Base-by-base conservation (phyloP, 2,329 filamentous ascomycete genomes). In the Aureobasidium sp. region DNA sequence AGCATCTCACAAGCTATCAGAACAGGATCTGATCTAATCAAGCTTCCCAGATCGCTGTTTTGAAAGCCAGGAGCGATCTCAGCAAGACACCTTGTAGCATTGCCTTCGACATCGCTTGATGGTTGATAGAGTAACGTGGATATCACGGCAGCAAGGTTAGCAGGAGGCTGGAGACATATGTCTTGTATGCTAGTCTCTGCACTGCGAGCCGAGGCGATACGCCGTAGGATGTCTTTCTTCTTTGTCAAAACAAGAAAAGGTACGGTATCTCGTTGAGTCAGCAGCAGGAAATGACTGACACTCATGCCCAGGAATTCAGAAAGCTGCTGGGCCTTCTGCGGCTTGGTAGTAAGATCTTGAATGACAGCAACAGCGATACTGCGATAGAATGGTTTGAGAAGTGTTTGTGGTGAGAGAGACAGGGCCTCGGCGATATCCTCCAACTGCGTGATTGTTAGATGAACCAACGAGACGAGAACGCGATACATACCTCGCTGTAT, bases 351-450 rank as follows among this genome's bases (percentile, higher is more conserved):
- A 64, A 97, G 82, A 68, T 96, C 90, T 71, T 91, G 93, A 31
- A 94, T 87, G 2, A 90, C 87, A 55, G 87, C 83, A 63, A 93
- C 88, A 0, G 91, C 92, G 48, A 99, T 80, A 34, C 84, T 93
- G 66, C 86, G 85, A 92, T 93, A 97, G 73, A 91, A 97, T 0
- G 93, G 91, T 61, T 87, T 85, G 62, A 97, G 87, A 0, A 99
- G 78, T 17, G 86, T 84, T 31, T 82, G 80, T 1, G 87, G 82
- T 1, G 84, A 87, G 41, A 84, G 79, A 3, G 80, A 79, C 44
- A 86, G 82, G 52, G 80, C 78, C 57, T 87, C 82, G 1, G 91
- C 88, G 53, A 97, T 80, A 64, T 85, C 86, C 22, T 88, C 80
- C 42, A 96, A 29, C 45, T 47, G 22, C 29, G 25, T 27, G 20